phyloP scores from a whole-genome alignment of 108 stramenopile genomes.

The Pseudonitzschia multistriata region DNA sequence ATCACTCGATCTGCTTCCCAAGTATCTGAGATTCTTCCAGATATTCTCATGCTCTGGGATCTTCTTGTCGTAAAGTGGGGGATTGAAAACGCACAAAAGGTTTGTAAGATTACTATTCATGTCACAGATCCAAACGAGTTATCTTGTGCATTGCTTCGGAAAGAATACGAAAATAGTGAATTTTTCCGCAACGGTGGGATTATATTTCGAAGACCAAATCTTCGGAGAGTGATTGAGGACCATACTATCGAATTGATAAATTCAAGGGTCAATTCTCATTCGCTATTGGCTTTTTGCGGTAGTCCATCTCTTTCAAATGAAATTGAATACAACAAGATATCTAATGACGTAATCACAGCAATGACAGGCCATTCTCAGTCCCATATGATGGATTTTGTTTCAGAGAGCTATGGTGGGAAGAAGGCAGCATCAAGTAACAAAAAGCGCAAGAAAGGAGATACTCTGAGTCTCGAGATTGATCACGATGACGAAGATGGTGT shows the following conservation, averaged over 20 bases:
- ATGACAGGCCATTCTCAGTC: constrained; percentile 34
- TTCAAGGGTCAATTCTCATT: constrained; percentile 16
- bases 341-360: constrained; percentile 33
- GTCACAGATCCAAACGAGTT: constrained; percentile 34
- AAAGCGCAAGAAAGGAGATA: not conserved
- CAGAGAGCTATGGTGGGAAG: constrained; percentile 40
- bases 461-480: constrained; percentile 3
- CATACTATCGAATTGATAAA: constrained; percentile 33
- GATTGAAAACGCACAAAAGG: constrained; percentile 29
- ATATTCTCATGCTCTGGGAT: constrained; percentile 31
- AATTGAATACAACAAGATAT: constrained; percentile 27
- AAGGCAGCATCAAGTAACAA: not conserved
- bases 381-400: constrained; percentile 43
- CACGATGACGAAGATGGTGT: constrained; percentile 1
- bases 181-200: constrained; percentile 27
- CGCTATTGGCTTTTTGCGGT: constrained; percentile 46
- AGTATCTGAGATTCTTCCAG: constrained; percentile 36
- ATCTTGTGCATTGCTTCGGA: constrained; percentile 22
- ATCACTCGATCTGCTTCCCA: constrained; percentile 34
- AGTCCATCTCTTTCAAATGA: constrained; percentile 22
- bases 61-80: constrained; percentile 37
- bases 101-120: constrained; percentile 34
- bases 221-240: constrained; percentile 29
- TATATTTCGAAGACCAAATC: constrained; percentile 27
- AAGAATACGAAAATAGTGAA: constrained; percentile 15